Evolutionary conservation across 306 rosid species (phyloP).

Genomic region (Benincasa hispida): DNA sequence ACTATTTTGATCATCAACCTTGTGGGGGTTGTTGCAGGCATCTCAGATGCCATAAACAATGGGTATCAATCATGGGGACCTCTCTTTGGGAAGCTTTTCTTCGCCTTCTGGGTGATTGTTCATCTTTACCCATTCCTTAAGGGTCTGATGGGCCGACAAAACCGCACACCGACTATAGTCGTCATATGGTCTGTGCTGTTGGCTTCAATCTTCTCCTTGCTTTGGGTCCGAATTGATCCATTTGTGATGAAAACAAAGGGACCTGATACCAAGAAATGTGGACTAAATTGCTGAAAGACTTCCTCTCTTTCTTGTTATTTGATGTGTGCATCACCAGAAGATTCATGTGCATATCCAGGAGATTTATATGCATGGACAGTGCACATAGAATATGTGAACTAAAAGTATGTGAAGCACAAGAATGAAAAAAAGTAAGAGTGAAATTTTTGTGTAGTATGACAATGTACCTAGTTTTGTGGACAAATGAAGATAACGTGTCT

Average conservation of each 20-base stretch:
- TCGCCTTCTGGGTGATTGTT: slow-evolving; percentile 89
- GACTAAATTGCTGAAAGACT: slow-evolving; percentile 62
- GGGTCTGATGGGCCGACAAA: slow-evolving; percentile 93
- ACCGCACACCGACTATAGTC: slow-evolving; percentile 92
- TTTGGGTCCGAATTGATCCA: slow-evolving; percentile 95
- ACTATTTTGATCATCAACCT: slow-evolving; percentile 76
- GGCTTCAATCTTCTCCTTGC: slow-evolving; percentile 93
- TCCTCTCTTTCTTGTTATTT: slow-evolving; percentile 17
- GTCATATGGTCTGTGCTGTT: slow-evolving; percentile 88
- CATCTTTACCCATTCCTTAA: slow-evolving; percentile 97
- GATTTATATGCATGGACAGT: slow-evolving; percentile 34
- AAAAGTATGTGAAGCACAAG: slow-evolving; percentile 22
- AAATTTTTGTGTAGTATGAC: slow-evolving; percentile 35
- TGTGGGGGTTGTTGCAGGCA: slow-evolving; percentile 92
- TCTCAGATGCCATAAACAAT: slow-evolving; percentile 90
- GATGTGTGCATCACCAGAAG: slow-evolving; percentile 26
- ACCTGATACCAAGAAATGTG: slow-evolving; percentile 71
- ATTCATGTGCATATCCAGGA: slow-evolving; percentile 26
- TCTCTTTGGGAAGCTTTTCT: slow-evolving; percentile 90
- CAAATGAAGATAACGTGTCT: slow-evolving; percentile 18
- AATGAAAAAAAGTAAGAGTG: slow-evolving; percentile 38
- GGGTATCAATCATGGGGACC: slow-evolving; percentile 98
- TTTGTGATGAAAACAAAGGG: slow-evolving; percentile 83
- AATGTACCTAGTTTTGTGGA: slow-evolving; percentile 39
- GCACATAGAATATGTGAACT: slow-evolving; percentile 18